Conservation (phyloP, 2,329 filamentous ascomycete genomes). For the Thermochaetoides dissita region DNA sequence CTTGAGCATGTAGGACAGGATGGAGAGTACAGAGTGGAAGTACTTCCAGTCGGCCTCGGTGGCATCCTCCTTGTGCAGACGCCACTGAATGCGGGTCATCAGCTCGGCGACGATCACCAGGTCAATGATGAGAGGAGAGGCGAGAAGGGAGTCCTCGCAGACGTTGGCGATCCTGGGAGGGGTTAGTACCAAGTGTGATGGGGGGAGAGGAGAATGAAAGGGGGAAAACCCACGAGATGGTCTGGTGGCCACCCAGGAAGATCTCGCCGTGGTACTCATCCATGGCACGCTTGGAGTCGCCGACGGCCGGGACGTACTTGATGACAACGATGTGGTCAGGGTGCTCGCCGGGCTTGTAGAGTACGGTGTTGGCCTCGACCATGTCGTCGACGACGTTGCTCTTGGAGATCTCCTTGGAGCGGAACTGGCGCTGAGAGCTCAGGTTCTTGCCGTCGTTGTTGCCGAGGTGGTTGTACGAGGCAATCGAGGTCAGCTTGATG, state of each 20-base stretch:
- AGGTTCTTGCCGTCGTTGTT: slow-evolving; percentile 99
- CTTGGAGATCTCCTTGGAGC: slow-evolving; percentile 99
- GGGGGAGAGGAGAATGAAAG: not conserved
- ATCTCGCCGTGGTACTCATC: slow-evolving; percentile 99
- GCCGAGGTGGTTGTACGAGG: slow-evolving; percentile 97
- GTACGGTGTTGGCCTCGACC: slow-evolving; percentile 85
- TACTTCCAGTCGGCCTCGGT: slow-evolving; percentile 59
- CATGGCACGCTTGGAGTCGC: slow-evolving; percentile 95
- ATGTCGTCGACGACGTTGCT: slow-evolving; percentile 99
- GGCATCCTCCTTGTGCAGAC: slow-evolving; percentile 40
- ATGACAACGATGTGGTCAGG: slow-evolving; percentile 98
- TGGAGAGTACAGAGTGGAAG: slow-evolving; percentile 93
- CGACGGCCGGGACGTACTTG: slow-evolving; percentile 99
- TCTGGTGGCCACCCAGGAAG: slow-evolving; percentile 97
- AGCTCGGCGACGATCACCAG: slow-evolving; percentile 86
- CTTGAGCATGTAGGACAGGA: slow-evolving; percentile 98
- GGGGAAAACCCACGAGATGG: slow-evolving; percentile 52
- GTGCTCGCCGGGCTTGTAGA: slow-evolving; percentile 87
- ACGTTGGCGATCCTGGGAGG: slow-evolving; percentile 76
- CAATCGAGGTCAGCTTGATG: slow-evolving; percentile 97
- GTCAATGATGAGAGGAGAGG: slow-evolving; percentile 93
- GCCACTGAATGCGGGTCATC: slow-evolving; percentile 98
- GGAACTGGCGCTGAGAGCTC: slow-evolving; percentile 95
- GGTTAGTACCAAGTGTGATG: not conserved
- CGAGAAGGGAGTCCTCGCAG: slow-evolving; percentile 93